phyloP scores from a whole-genome alignment of 805 yeast species.

The Yueomyces sinensis region DNA sequence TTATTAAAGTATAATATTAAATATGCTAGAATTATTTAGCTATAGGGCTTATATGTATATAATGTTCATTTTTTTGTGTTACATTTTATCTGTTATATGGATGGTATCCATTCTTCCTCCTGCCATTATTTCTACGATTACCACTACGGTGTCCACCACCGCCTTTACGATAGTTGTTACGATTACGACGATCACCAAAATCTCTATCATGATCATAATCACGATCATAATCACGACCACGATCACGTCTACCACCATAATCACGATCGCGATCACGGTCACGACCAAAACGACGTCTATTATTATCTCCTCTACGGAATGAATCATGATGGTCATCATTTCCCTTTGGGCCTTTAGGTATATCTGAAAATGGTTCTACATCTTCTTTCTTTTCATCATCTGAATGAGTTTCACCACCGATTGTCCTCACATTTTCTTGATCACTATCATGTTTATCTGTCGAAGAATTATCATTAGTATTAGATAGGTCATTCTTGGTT shows the following conservation, averaged over 20 bases:
- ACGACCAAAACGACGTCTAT: neutral
- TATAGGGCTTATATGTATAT: no score
- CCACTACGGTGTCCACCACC: constrained; percentile 6
- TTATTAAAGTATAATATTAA: no score
- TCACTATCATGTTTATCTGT: constrained; percentile 5
- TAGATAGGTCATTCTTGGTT: no score
- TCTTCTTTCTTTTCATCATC: neutral
- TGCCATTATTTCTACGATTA: constrained; percentile 10
- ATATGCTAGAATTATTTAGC: no score
- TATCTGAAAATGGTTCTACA: constrained; percentile 1
- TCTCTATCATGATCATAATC: neutral
- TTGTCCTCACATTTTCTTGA: constrained; percentile 17
- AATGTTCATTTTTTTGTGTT: neutral
- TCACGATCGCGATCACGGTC: constrained; percentile 8
- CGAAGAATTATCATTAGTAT: neutral
- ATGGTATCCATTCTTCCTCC: constrained; percentile 14
- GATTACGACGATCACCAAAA: constrained; percentile 5
- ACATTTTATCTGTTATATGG: constrained; percentile 17
- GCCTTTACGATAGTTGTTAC: constrained; percentile 9
- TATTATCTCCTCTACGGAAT: neutral
- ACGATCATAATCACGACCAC: neutral
- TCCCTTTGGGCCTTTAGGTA: constrained; percentile 42
- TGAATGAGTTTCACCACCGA: constrained; percentile 11
- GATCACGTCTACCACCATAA: constrained; percentile 7
- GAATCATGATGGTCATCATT: constrained; percentile 7